Evolutionary conservation across 2,329 filamentous ascomycete species (phyloP), one percentile per base, ranked within the genome.

Genomic region (Ceratocystis variospora): DNA sequence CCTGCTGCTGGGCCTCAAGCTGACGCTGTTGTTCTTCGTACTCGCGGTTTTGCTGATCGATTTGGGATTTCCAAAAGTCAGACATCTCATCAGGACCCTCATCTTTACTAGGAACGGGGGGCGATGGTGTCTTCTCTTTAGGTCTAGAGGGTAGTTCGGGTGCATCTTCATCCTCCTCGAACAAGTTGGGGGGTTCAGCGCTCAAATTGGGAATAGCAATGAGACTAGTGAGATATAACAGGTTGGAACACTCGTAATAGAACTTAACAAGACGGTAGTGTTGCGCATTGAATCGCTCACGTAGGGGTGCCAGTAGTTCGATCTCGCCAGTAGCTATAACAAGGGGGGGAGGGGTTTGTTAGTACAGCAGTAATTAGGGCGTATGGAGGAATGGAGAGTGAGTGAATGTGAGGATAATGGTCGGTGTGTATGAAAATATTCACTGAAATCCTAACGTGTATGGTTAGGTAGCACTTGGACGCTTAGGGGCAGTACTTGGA

Each of bases 231-330:
- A 99, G 82, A 74, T 99, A 99, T 71, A 94, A 88, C 66, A 99
- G 81, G 75, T 97, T 99, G 10, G 94, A 96, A 77, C 94, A 99
- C 77, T 99, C 94, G 76, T 97, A 97, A 78, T 99, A 99, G 77
- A 97, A 99, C 73, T 95, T 94, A 73, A 96, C 89, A 17, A 99
- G 83, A 19, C 94, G 89, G 79, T 97, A 93, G 76, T 99, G 94
- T 73, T 97, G 94, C 15, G 94, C 91, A 75, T 96, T 88, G 75
- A 97, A 99, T 72, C 93, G 83, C 69, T 87, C 84, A 67, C 93
- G 87, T 5, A 99, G 83, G 0, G 93, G 94, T 70, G 92, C 87
- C 61, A 99, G 81, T 5, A 91, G 93, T 68, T 96, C 94, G 69
- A 95, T 89, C 72, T 99, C 94, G 66, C 94, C 93, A 12, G 94